These are phyloP conservation scores for Pseudotsuga menziesii DNA, from an alignment of 75 land plant species.

Conservation along the genomic window DNA sequence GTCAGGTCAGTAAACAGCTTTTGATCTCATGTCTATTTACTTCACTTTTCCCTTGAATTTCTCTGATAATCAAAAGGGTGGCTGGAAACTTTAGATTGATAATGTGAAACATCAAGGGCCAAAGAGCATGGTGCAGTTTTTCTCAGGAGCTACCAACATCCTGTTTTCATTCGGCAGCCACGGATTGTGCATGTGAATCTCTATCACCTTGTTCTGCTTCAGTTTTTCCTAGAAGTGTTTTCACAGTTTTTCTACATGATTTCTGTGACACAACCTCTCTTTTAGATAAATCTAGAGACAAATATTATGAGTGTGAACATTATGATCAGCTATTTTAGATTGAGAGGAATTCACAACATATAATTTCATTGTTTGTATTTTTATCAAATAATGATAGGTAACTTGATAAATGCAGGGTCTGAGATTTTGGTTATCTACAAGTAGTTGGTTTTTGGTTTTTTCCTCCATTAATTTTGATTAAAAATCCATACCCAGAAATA, in stretches of 20 bases:
- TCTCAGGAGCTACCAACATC: conserved; percentile 40
- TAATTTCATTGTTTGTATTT: no score
- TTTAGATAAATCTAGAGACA: neutral
- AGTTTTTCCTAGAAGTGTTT: neutral
- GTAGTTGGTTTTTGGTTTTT: no score
- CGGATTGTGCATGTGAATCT: conserved; percentile 21
- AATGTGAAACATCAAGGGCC: conserved; percentile 27
- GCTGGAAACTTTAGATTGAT: conserved; percentile 11
- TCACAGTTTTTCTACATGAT: neutral
- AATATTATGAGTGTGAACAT: neutral
- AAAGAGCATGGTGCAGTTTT: conserved; percentile 19
- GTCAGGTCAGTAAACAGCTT: conserved; percentile 16
- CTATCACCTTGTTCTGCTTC: neutral
- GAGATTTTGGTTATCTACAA: no score
- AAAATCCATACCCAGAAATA: no score
- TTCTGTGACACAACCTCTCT: neutral
- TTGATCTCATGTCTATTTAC: neutral
- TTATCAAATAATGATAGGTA: no score
- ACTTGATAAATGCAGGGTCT: no score
- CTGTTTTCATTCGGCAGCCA: conserved; percentile 32
- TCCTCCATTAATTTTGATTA: no score
- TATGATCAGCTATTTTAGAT: no score
- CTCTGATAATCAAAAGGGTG: neutral
- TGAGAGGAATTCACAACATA: no score
- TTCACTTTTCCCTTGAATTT: neutral